phyloP scores from a whole-genome alignment of 257 asterid genomes.

The Lithospermum erythrorhizon region DNA sequence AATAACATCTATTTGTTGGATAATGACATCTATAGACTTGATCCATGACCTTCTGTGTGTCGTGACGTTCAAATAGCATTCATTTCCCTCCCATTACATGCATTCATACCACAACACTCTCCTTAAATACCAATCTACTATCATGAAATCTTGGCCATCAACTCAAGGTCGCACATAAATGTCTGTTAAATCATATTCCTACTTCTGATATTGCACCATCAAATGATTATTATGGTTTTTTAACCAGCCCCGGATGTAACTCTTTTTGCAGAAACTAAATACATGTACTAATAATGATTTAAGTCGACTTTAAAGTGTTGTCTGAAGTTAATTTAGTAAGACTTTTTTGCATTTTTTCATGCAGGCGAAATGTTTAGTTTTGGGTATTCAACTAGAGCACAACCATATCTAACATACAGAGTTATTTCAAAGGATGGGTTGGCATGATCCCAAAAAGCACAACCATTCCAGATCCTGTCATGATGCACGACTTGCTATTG shows the following conservation, averaged over 20 bases:
- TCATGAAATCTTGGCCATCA: not conserved
- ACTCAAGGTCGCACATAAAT: not conserved
- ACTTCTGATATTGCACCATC: too few relatives aligned
- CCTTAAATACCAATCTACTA: not conserved
- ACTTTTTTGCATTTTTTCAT: not conserved
- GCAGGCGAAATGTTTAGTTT: conserved; percentile 97
- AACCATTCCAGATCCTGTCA: conserved; percentile 63
- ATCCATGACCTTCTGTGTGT: not conserved
- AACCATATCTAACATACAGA: conserved; percentile 82
- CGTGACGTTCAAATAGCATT: not conserved
- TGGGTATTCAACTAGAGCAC: conserved; percentile 53
- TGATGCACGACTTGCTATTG: conserved; percentile 99
- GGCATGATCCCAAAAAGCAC: conserved; percentile 89
- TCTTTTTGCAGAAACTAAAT: not conserved
- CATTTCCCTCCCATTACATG: too few relatives aligned
- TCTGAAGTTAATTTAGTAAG: not conserved
- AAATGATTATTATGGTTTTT: too few relatives aligned
- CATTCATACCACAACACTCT: not conserved
- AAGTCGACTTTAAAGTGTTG: not conserved
- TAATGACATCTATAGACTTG: not conserved
- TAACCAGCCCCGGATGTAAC: not conserved
- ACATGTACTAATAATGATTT: not conserved
- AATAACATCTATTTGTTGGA: not conserved
- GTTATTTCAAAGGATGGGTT: conserved; percentile 88
- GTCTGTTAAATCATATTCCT: too few relatives aligned